A percentile compares a stretch with the other conserved stretches of the same genome.
Evolutionary conservation across 192 early-diverging fungal genomes (phyloP).

Genomic region (Thamnidium elegans): DNA sequence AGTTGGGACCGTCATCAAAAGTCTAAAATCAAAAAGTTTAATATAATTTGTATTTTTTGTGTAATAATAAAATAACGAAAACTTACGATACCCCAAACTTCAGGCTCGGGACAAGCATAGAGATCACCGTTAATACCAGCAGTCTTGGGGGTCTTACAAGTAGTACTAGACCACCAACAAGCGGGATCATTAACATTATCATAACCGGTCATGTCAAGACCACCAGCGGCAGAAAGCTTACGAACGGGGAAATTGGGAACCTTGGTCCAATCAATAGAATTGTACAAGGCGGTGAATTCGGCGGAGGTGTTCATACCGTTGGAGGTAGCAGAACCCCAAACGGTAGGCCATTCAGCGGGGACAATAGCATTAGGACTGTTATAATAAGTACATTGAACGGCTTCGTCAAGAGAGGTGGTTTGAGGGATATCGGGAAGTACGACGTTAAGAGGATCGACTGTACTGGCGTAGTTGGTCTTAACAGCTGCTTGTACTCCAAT

Average conservation of each 20-base stretch:
- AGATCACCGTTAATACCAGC: constrained; percentile 17
- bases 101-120: constrained; percentile 17
- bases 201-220: constrained; percentile 23
- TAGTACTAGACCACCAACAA: constrained; percentile 41
- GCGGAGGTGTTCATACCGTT: constrained; percentile 27
- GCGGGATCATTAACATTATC: constrained; percentile 16
- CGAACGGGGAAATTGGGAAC: constrained; percentile 33
- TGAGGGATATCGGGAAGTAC: constrained; percentile 32
- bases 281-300: constrained; percentile 33
- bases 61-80: neutral
- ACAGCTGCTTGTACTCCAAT: constrained; percentile 10
- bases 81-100: constrained; percentile 19
- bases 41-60: neutral
- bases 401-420: constrained; percentile 28
- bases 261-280: constrained; percentile 38
- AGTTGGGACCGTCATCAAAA: constrained; percentile 55
- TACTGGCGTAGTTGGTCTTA: constrained; percentile 1
- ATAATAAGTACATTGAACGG: constrained; percentile 22
- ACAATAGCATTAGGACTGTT: constrained; percentile 4
- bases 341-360: constrained; percentile 17
- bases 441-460: constrained; percentile 22
- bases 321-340: constrained; percentile 10
- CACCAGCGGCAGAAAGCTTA: constrained; percentile 16
- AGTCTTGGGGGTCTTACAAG: constrained; percentile 20
- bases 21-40: constrained; percentile 19